phyloP scores from a whole-genome alignment of 164 flowering plant species.

The Liriodendron chinense region DNA sequence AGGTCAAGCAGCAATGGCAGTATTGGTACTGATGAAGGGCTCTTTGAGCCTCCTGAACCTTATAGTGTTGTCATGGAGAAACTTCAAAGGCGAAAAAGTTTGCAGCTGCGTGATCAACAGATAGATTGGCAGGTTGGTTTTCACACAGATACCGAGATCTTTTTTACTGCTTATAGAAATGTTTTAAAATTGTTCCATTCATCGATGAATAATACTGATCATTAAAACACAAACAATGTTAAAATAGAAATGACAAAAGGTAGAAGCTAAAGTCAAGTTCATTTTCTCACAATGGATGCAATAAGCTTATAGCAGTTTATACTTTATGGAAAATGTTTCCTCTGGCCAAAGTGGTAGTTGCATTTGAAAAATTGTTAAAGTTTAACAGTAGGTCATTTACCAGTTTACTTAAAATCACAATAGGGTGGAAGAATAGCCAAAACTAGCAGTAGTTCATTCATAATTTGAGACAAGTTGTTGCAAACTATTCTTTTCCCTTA shows the following conservation, averaged over 20 bases:
- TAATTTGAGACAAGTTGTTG: background rate
- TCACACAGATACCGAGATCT: background rate
- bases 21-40: slow-evolving; percentile 59
- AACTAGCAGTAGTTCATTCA: background rate
- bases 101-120: slow-evolving; percentile 65
- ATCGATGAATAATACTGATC: background rate
- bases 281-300: background rate
- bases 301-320: background rate
- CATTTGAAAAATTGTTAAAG: no score
- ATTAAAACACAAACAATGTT: background rate
- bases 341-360: no score
- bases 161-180: background rate
- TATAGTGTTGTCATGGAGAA: slow-evolving; percentile 54
- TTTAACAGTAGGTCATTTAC: background rate
- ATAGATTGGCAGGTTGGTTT: slow-evolving; percentile 78
- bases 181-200: background rate
- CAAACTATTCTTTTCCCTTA: background rate
- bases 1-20: slow-evolving; percentile 60
- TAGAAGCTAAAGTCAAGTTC: background rate
- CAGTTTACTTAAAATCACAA: background rate
- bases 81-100: slow-evolving; percentile 49
- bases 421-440: background rate
- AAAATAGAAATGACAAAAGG: background rate
- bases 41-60: slow-evolving; percentile 67
- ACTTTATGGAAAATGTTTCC: no score